Evolutionary conservation across 2,329 filamentous ascomycete genomes (phyloP).

Genomic region (Cladorrhinum sp.): DNA sequence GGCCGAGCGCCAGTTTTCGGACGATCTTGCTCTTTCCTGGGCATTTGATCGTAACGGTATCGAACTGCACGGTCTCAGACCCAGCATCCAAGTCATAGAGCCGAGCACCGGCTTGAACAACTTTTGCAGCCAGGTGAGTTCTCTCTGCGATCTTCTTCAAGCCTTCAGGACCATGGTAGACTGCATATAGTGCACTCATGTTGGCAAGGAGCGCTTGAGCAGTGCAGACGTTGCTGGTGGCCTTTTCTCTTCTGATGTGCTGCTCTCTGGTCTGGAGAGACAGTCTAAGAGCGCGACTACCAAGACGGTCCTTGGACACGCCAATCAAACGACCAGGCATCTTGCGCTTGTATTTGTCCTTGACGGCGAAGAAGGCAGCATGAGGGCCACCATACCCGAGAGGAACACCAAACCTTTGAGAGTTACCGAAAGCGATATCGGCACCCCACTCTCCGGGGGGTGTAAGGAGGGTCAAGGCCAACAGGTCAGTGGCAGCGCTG

Average conservation of each 20-base stretch:
- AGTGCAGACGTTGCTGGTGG: constrained; percentile 96
- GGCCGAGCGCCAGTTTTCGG: constrained; percentile 41
- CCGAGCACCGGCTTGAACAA: constrained; percentile 63
- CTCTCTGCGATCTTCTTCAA: constrained; percentile 80
- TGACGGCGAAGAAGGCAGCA: constrained; percentile 91
- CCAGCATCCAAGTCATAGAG: constrained; percentile 58
- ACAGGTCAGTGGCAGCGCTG: constrained; percentile 82
- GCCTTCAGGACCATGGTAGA: constrained; percentile 87
- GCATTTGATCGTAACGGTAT: constrained; percentile 68
- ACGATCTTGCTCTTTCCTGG: constrained; percentile 31
- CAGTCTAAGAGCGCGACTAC: constrained; percentile 75
- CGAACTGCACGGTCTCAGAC: constrained; percentile 64
- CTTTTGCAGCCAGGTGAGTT: constrained; percentile 66
- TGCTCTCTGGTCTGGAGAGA: constrained; percentile 92
- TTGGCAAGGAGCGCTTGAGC: constrained; percentile 91
- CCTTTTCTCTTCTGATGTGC: constrained; percentile 94
- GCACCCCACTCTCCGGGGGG: constrained; percentile 93
- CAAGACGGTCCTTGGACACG: constrained; percentile 84
- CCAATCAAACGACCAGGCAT: constrained; percentile 89
- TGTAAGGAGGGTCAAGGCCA: constrained; percentile 81
- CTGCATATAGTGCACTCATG: constrained; percentile 91
- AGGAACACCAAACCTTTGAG: constrained; percentile 88
- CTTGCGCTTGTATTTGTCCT: constrained; percentile 89
- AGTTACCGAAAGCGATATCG: constrained; percentile 90
- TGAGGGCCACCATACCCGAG: constrained; percentile 94